These are phyloP conservation scores for Tolypocladium album DNA, from an alignment of 2,329 filamentous ascomycete genomes.

Conservation along the genomic window DNA sequence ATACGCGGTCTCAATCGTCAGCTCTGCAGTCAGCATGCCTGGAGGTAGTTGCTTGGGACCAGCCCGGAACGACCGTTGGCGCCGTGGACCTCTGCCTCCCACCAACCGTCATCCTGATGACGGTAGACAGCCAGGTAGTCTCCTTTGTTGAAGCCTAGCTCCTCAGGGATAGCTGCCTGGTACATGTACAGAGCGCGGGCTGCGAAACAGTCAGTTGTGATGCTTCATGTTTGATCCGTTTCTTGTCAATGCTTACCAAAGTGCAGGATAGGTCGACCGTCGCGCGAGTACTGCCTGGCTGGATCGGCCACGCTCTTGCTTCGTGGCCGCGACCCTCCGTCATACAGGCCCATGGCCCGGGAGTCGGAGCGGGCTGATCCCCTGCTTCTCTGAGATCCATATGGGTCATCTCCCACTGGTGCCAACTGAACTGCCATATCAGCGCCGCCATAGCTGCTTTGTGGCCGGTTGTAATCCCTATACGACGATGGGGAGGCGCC, in stretches of 20 bases:
- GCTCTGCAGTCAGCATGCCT: slow-evolving; percentile 29
- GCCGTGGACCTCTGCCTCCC: slow-evolving; percentile 89
- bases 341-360: slow-evolving; percentile 45
- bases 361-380: slow-evolving; percentile 36
- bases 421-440: slow-evolving; percentile 63
- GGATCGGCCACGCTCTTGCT: slow-evolving; percentile 84
- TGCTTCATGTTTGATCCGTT: neutral
- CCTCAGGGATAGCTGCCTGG: slow-evolving; percentile 87
- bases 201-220: slow-evolving; percentile 26
- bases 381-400: slow-evolving; percentile 45
- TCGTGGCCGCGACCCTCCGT: slow-evolving; percentile 41
- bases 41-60: slow-evolving; percentile 59
- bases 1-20: neutral
- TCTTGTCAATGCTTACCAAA: slow-evolving; percentile 60
- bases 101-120: slow-evolving; percentile 97
- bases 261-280: slow-evolving; percentile 81
- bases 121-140: slow-evolving; percentile 82
- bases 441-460: slow-evolving; percentile 35
- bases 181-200: slow-evolving; percentile 93
- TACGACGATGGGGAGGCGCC: slow-evolving; percentile 38
- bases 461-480: slow-evolving; percentile 36
- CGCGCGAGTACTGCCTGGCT: slow-evolving; percentile 70
- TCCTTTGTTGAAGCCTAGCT: slow-evolving; percentile 84
- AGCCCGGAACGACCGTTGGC: slow-evolving; percentile 48
- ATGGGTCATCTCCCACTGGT: slow-evolving; percentile 42